Base-by-base conservation (phyloP, 805 yeast genomes). In the Lachancea fermentati region DNA sequence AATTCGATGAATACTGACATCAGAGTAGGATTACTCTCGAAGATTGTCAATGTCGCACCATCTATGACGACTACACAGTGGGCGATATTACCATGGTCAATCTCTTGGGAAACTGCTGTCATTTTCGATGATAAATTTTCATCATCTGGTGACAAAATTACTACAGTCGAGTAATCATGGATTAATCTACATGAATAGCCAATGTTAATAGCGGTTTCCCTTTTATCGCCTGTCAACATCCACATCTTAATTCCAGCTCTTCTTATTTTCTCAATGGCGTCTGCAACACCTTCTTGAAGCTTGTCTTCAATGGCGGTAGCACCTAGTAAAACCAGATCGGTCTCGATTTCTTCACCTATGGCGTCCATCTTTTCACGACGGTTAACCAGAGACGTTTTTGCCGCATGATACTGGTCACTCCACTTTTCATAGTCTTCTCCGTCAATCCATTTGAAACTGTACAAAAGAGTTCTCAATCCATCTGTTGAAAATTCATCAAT, bases 191-290 rank as follows among this genome's bases (percentile, higher is more conserved):
- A 93, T 5, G 98, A 85, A 55, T 89, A 85, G 1, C 97, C 98
- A 62, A 93, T 91, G 56, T 88, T 93, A 45, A 93, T 88, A 1
- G 99, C 99, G 0, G 99, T 93, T 62, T 93, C 99, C 44, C 97
- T 71, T 58, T 94, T 94, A 60, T 93, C 99, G 33, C 99, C 99
- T 0, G 99, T 93, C 35, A 93, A 68, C 97, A 93, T 93, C 99
- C 99, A 93, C 71, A 93, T 65, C 54, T 82, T 86, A 42, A 93
- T 87, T 2, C 96, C 96, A 0, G 99, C 97, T 47, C 94, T 72
- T 51, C 95, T 76, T 36, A 93, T 71, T 55, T 87, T 88, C 43
- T 87, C 97, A 47, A 93, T 89, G 0, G 97, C 77, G 40, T 89
- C 96, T 16, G 97, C 83, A 5, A 93, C 98, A n/a, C 98, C 99